These are phyloP conservation scores for Venturia asperata DNA, from an alignment of 2,329 filamentous ascomycete genomes.

Conservation along the genomic window DNA sequence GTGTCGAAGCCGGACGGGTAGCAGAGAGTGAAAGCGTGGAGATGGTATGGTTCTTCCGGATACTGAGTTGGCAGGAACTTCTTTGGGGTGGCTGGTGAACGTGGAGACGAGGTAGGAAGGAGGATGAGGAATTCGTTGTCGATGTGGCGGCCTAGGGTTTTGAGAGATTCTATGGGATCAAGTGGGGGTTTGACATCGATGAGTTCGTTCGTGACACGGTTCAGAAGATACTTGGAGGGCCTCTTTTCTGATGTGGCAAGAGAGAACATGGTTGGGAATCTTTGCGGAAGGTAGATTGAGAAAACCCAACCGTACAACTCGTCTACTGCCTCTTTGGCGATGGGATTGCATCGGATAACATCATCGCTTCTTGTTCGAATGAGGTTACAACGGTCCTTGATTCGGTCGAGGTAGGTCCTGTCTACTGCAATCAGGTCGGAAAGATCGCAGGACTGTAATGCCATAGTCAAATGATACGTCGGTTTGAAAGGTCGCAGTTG, in stretches of 20 bases:
- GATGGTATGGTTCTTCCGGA: conserved; percentile 39
- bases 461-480: conserved; percentile 58
- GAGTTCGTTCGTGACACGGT: conserved; percentile 39
- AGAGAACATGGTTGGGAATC: conserved; percentile 50
- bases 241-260: conserved; percentile 26
- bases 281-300: conserved; percentile 47
- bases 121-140: conserved; percentile 57
- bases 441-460: conserved; percentile 45
- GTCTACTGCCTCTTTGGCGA: conserved; percentile 41
- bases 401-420: conserved; percentile 49
- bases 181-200: conserved; percentile 35
- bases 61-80: conserved; percentile 24
- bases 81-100: conserved; percentile 20
- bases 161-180: conserved; percentile 37
- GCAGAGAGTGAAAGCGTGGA: conserved; percentile 50
- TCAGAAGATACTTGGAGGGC: conserved; percentile 32
- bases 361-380: conserved; percentile 40
- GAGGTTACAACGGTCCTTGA: conserved; percentile 43
- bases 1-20: conserved; percentile 55
- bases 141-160: conserved; percentile 45
- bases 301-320: conserved; percentile 53
- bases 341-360: conserved; percentile 33
- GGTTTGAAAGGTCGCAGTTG: conserved; percentile 53
- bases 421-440: conserved; percentile 54
- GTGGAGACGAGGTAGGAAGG: conserved; percentile 32